phyloP scores from a whole-genome alignment of 495 filamentous ascomycete genomes.

The Neurospora sp. region DNA sequence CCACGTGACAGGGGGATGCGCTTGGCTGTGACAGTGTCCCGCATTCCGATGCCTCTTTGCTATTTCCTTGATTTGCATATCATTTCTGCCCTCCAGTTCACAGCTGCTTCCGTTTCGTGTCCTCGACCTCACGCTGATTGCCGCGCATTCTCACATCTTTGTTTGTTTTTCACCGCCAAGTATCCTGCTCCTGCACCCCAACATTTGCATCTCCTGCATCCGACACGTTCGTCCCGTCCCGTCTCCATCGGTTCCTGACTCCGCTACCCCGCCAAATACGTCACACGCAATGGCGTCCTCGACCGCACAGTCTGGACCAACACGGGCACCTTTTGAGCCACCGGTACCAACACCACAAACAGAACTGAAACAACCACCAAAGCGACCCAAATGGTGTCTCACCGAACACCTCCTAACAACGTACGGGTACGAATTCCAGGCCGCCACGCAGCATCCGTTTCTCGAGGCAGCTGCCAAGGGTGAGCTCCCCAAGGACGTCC shows the following conservation, averaged over 20 bases:
- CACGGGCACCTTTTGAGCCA: not conserved
- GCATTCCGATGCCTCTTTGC: not conserved
- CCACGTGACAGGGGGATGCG: not conserved
- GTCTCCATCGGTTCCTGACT: not conserved
- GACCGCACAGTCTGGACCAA: not conserved
- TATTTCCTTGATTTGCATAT: not conserved
- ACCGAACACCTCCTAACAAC: slow-evolving; percentile 41
- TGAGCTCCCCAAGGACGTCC: slow-evolving; percentile 41
- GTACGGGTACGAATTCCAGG: slow-evolving; percentile 30
- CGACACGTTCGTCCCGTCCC: not conserved
- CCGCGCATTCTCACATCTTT: not conserved
- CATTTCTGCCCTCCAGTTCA: not conserved
- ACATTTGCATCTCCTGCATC: not conserved
- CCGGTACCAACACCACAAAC: not conserved
- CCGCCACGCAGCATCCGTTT: slow-evolving; percentile 59
- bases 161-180: not conserved
- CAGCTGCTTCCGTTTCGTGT: not conserved
- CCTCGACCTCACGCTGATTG: not conserved
- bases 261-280: not conserved
- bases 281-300: not conserved
- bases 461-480: slow-evolving; percentile 57
- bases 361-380: not conserved
- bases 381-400: slow-evolving; percentile 25
- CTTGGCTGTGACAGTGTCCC: not conserved
- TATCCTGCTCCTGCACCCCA: not conserved